phyloP scores from a whole-genome alignment of 345 rosid species.

The Melaleuca alternifolia region DNA sequence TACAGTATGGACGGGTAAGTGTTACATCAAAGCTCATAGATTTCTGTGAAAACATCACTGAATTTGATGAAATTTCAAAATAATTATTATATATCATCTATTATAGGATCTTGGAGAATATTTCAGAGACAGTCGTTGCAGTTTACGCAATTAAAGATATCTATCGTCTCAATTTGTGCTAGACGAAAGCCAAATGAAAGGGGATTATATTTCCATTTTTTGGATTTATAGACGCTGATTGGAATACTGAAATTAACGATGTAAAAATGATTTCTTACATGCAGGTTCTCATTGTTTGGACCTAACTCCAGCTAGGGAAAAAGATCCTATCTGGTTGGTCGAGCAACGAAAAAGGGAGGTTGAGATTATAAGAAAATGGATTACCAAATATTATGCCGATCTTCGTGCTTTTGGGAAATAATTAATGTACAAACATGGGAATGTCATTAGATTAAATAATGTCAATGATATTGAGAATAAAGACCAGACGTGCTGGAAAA shows the following conservation, averaged over 20 bases:
- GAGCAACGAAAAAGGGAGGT: constrained; percentile 17
- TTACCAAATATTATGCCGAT: too few species aligned
- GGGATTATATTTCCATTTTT: neutral
- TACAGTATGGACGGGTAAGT: neutral
- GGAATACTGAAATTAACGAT: neutral
- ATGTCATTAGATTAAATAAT: neutral
- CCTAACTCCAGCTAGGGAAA: neutral
- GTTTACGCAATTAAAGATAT: constrained; percentile 22
- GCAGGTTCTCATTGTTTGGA: constrained; percentile 42
- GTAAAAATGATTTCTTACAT: neutral
- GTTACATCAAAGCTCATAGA: neutral
- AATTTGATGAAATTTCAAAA: neutral
- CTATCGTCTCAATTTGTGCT: neutral
- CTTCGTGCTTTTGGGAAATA: too few species aligned
- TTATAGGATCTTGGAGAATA: constrained; percentile 21
- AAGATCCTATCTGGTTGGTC: constrained; percentile 28
- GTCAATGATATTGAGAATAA: neutral
- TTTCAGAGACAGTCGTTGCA: constrained; percentile 31
- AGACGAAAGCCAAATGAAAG: neutral
- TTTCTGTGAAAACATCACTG: neutral
- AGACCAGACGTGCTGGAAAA: neutral
- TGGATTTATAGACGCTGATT: neutral
- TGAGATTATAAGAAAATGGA: constrained; percentile 1
- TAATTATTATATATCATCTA: neutral
- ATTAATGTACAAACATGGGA: neutral